These are phyloP conservation scores for Colletotrichum sansevieriae DNA, from an alignment of 2,329 filamentous ascomycete genomes.

Conservation along the genomic window DNA sequence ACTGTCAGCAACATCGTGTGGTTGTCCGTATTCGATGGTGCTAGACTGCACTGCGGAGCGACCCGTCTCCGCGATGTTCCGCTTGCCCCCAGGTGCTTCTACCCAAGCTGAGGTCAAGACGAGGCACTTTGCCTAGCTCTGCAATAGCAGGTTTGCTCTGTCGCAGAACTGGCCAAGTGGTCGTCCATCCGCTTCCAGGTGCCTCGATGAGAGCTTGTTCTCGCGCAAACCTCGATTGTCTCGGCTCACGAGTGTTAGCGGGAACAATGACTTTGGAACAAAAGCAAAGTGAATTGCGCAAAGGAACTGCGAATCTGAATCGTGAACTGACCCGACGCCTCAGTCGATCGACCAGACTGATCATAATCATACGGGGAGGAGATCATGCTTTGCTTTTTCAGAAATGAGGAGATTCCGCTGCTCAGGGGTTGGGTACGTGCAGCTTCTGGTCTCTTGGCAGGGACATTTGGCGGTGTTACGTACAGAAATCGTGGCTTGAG, in stretches of 20 bases:
- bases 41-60: neutral
- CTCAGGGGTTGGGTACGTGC: constrained; percentile 5
- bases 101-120: too few species aligned
- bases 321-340: neutral
- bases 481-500: neutral
- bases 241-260: too few species aligned
- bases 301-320: too few species aligned
- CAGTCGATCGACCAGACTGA: neutral
- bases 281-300: too few species aligned
- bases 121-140: too few species aligned
- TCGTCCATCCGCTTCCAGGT: too few species aligned
- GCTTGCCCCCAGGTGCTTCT: too few species aligned
- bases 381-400: neutral
- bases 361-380: neutral
- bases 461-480: constrained; percentile 9
- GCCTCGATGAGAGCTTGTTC: too few species aligned
- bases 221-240: too few species aligned
- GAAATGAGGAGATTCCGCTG: constrained; percentile 10
- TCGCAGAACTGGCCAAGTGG: neutral
- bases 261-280: too few species aligned
- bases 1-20: neutral
- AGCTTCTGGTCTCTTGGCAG: constrained; percentile 25
- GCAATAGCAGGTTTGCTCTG: too few species aligned
- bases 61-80: neutral
- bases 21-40: neutral